Conservation (phyloP, 192 early-diverging fungal genomes). For the Linnemannia elongata region DNA sequence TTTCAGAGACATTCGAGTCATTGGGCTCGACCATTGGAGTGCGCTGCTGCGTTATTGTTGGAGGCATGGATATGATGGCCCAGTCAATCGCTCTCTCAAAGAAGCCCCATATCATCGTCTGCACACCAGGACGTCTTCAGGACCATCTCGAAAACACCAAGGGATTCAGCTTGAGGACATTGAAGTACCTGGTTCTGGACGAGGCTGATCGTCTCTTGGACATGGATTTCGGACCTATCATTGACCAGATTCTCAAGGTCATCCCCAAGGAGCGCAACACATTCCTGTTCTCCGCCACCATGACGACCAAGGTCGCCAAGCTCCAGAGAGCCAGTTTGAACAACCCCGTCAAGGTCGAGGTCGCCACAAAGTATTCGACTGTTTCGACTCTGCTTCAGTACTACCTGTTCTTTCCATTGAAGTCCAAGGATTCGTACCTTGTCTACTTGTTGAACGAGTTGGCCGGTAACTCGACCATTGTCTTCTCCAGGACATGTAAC, state of each 20-base stretch:
- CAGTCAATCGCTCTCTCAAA: conserved; percentile 95
- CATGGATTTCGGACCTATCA: conserved; percentile 97
- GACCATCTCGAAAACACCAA: conserved; percentile 99
- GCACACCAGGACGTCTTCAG: conserved; percentile 94
- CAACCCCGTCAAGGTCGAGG: conserved; percentile 95
- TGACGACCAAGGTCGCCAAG: conserved; percentile 99
- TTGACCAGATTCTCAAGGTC: conserved; percentile 93
- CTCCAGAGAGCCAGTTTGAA: conserved; percentile 91
- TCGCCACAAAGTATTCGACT: conserved; percentile 97
- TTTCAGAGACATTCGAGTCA: conserved; percentile 92
- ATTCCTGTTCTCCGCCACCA: conserved; percentile 96
- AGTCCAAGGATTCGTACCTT: conserved; percentile 95
- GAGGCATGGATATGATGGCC: conserved; percentile 98
- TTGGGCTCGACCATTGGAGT: conserved; percentile 94
- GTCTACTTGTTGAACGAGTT: conserved; percentile 95
- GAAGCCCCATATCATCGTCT: conserved; percentile 95
- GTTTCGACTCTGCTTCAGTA: conserved; percentile 94
- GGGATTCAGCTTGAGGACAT: conserved; percentile 90
- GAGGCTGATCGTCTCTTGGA: conserved; percentile 95
- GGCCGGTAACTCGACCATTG: conserved; percentile 91
- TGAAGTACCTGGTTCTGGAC: conserved; percentile 96
- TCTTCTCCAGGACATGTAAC: conserved; percentile 93
- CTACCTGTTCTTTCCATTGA: conserved; percentile 97
- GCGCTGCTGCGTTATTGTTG: conserved; percentile 90
- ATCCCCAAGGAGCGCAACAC: conserved; percentile 94